Base-by-base conservation (phyloP, 108 stramenopile genomes). In the Skeletonema grethae region DNA sequence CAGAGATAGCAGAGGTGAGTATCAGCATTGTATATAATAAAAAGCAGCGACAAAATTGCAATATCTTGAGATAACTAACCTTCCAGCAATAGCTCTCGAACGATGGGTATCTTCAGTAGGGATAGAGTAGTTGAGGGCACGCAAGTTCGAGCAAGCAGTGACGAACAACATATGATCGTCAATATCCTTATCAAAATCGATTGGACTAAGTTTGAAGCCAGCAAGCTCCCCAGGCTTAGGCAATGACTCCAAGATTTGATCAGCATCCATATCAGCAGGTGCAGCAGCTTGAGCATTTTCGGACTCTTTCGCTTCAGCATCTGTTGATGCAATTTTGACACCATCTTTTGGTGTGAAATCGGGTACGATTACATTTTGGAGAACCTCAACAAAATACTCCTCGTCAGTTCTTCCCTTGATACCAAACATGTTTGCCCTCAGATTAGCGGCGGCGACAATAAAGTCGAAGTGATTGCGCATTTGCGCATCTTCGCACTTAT, bases 131-230 rank as follows among this genome's bases (percentile, higher is more conserved):
- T 97, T 97, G 69, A 96, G 80, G 7, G 98, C 97, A 22, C 99
- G 96, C 10, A 98, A 72, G 79, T 98, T 99, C 43, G 93, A 94
- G 45, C 96, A 96, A 8, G 98, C 96, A 22, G 97, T 94, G 16
- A 99, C 96, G 65, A 99, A 97, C 32, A 87, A 84, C 97, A 98
- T 98, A 86, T 98, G 99, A 39, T 90, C 92, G 71, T 98, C 97
- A 46, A 96, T 73, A 67, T 99, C 99, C 75, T 99, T 98, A 82
- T 99, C 99, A 72, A 98, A 98, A 29, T 99, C 99, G 64, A 98
- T 94, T 16, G 92, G 86, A 43, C 63, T 57, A 55, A 99, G 76
- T 77, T 87, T 84, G 83, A 98, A 96, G 56, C 92, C 97, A 16
- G 88, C 95, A 56, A 98, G 81, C 48, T 89, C 91, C 25, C 86